Evolutionary conservation across 768 basidiomycete species (phyloP).

Genomic region (Rubroboletus pulcherrimus): DNA sequence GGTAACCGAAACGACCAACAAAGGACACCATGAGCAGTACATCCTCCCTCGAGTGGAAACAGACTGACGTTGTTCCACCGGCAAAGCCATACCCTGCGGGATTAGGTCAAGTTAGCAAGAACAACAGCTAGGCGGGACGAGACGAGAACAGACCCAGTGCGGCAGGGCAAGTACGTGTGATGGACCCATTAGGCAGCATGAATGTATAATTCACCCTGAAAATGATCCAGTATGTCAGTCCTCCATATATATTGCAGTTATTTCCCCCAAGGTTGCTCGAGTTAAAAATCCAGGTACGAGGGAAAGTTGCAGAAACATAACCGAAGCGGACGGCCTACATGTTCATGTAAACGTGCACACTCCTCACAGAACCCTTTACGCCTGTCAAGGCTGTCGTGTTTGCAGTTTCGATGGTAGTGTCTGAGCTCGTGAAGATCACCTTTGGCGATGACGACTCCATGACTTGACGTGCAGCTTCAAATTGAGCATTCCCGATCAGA

Average conservation of each 20-base stretch:
- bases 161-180: conserved; percentile 69
- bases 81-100: conserved; percentile 66
- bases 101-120: neutral
- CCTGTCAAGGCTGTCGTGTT: conserved; percentile 32
- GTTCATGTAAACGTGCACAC: conserved; percentile 65
- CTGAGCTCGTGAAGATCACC: conserved; percentile 15
- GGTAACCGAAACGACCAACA: neutral
- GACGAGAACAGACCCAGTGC: conserved; percentile 55
- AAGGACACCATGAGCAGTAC: neutral
- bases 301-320: neutral
- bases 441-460: conserved; percentile 41
- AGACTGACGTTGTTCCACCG: conserved; percentile 73
- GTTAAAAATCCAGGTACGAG: neutral
- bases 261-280: neutral
- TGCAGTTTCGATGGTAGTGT: conserved; percentile 16
- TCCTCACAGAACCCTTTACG: conserved; percentile 60
- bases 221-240: neutral
- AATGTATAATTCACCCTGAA: conserved; percentile 63
- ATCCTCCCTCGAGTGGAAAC: neutral
- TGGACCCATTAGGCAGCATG: conserved; percentile 60
- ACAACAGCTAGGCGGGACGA: conserved; percentile 3
- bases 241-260: neutral
- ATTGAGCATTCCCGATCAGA: conserved; percentile 69
- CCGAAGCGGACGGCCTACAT: conserved; percentile 47
- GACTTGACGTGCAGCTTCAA: conserved; percentile 60